Evolutionary conservation across 148 eudicot species (phyloP).

Genomic region (Suaeda aralocaspica): DNA sequence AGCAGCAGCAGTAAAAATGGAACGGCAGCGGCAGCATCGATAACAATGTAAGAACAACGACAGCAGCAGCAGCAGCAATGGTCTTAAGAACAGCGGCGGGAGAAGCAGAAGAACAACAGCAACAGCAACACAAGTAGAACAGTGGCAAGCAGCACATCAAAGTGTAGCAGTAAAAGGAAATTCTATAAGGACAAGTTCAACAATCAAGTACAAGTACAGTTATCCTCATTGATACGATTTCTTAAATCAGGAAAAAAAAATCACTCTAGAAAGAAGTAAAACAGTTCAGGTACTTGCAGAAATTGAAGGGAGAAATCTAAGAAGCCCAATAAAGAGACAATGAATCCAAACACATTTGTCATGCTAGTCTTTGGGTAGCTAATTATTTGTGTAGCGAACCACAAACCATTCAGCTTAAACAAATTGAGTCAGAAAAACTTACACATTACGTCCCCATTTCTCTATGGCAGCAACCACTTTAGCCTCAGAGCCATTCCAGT

Average conservation of each 20-base stretch:
- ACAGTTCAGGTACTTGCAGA: neutral
- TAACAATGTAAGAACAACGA: no score
- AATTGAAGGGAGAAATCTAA: neutral
- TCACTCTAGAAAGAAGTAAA: neutral
- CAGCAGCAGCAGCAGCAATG: no score
- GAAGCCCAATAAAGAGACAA: neutral
- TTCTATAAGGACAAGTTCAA: neutral
- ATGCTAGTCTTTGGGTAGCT: neutral
- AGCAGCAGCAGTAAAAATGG: no score
- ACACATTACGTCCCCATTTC: constrained; percentile 96
- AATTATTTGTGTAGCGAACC: neutral
- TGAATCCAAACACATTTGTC: neutral
- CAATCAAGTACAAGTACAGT: neutral
- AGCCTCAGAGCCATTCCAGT: constrained; percentile 91
- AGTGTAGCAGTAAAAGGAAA: no score
- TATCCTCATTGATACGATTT: neutral
- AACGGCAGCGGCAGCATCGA: no score
- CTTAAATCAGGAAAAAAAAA: neutral
- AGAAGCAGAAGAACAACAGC: no score
- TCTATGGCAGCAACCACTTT: constrained; percentile 69
- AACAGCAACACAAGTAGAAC: no score
- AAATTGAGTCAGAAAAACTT: constrained; percentile 21
- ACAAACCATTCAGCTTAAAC: neutral
- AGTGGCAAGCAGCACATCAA: no score
- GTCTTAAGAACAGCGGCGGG: no score